phyloP scores from a whole-genome alignment of 176 grass and related monocot species.

The Canna indica region DNA sequence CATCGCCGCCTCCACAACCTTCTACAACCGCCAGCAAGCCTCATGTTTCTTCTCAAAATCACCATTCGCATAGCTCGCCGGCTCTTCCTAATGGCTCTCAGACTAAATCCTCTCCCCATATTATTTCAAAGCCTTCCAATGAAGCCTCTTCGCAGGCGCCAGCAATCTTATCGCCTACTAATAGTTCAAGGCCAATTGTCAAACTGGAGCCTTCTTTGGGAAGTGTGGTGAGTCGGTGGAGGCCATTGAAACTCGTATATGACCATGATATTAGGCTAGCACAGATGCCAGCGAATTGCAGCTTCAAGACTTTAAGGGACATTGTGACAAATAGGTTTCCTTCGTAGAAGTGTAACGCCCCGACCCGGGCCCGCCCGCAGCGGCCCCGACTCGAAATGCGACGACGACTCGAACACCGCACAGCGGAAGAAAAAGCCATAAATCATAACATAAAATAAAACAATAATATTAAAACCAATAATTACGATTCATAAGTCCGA shows the following conservation, averaged over 20 bases:
- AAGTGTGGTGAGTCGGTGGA: slow-evolving; percentile 23
- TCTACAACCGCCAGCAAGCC: neutral
- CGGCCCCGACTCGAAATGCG: too few species aligned
- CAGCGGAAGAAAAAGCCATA: too few species aligned
- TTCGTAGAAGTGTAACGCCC: slow-evolving; percentile 79
- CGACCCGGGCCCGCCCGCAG: too few species aligned
- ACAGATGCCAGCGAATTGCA: slow-evolving; percentile 66
- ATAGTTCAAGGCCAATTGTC: slow-evolving; percentile 5
- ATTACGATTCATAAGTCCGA: too few species aligned
- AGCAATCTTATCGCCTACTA: slow-evolving; percentile 8
- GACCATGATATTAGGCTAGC: slow-evolving; percentile 90
- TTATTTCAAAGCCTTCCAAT: slow-evolving; percentile 14
- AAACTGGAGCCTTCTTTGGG: slow-evolving; percentile 21
- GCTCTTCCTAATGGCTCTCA: slow-evolving; percentile 16
- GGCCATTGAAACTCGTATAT: slow-evolving; percentile 86
- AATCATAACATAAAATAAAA: too few species aligned
- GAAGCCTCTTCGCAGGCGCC: slow-evolving; percentile 12
- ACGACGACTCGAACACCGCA: too few species aligned
- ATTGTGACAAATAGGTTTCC: slow-evolving; percentile 58
- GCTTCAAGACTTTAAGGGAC: slow-evolving; percentile 46
- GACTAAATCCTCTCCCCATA: slow-evolving; percentile 26
- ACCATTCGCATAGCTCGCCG: slow-evolving; percentile 5
- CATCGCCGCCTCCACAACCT: slow-evolving; percentile 19
- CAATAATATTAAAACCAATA: too few species aligned
- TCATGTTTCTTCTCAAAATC: slow-evolving; percentile 10